Percentiles rank a stretch among this genome's conserved stretches.
Evolutionary conservation across 1,284 basidiomycete species (phyloP).

Genomic region (Cryptococcus hybrid): DNA sequence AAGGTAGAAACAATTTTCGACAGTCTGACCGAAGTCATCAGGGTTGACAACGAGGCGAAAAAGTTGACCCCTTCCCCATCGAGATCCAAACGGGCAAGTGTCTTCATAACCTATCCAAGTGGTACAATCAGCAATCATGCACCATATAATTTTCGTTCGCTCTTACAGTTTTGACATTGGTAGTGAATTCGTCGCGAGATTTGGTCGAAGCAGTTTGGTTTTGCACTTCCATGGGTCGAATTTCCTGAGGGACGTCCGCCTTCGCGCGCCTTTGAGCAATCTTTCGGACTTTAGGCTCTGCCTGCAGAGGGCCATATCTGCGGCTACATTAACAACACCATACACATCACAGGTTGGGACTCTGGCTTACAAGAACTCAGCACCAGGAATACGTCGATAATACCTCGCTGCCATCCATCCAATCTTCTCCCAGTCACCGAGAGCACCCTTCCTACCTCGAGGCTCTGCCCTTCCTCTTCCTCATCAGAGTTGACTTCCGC

Average conservation of each 20-base stretch:
- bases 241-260: slow-evolving; percentile 18
- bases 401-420: slow-evolving; percentile 49
- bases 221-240: slow-evolving; percentile 28
- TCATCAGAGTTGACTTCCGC: slow-evolving; percentile 27
- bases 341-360: not conserved
- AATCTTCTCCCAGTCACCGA: slow-evolving; percentile 47
- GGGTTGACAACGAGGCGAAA: slow-evolving; percentile 55
- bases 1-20: slow-evolving; percentile 59
- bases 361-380: slow-evolving; percentile 51
- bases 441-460: slow-evolving; percentile 11
- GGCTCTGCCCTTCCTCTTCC: slow-evolving; percentile 22
- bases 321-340: not conserved
- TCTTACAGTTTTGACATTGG: not conserved
- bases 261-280: slow-evolving; percentile 6
- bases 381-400: slow-evolving; percentile 41
- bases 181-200: slow-evolving; percentile 23
- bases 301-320: slow-evolving; percentile 39
- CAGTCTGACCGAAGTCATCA: slow-evolving; percentile 53
- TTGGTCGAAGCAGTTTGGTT: slow-evolving; percentile 12
- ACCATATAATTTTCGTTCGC: too few species aligned
- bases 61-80: slow-evolving; percentile 44
- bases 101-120: slow-evolving; percentile 22
- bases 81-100: slow-evolving; percentile 22
- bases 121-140: not conserved
- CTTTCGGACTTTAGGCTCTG: slow-evolving; percentile 19